Evolutionary conservation across 129 eudicot genomes (phyloP).

Genomic region (Daucus carota): DH1_v3.0 NC_030382.2:43220001-43220500

Average conservation of each 20-base stretch:
- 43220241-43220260: not conserved
- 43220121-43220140: conserved; percentile 10
- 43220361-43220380: not conserved
- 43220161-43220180: conserved; percentile 10
- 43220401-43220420: not conserved
- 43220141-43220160: conserved; percentile 9
- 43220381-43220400: not conserved
- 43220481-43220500: not conserved
- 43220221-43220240: not conserved
- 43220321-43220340: conserved; percentile 6
- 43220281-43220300: conserved; percentile 11
- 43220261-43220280: not conserved
- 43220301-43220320: conserved; percentile 5
- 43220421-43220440: not conserved
- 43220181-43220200: not conserved
- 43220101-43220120: not conserved
- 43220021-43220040: not conserved
- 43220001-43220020: conserved; percentile 6
- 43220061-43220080: conserved; percentile 4
- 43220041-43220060: not conserved
- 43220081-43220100: not conserved
- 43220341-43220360: conserved; percentile 12
- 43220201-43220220: not conserved
- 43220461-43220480: not conserved
- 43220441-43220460: not conserved